Conservation (phyloP, 2,329 filamentous ascomycete species). For the Akanthomyces dipterigenus region DNA sequence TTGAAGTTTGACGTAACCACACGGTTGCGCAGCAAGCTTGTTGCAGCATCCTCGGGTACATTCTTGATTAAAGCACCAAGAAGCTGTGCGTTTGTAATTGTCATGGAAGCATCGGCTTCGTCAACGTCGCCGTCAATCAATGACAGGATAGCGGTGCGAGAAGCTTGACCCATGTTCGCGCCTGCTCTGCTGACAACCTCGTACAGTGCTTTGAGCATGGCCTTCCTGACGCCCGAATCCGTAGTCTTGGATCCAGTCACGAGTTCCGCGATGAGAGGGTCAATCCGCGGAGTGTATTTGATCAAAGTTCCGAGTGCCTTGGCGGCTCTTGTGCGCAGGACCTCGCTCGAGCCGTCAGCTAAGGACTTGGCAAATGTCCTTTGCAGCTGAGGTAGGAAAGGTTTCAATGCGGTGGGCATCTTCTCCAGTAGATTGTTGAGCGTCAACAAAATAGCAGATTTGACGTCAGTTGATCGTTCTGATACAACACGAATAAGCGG, state of each 20-base stretch:
- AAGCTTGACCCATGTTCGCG: constrained; percentile 87
- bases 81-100: constrained; percentile 83
- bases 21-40: constrained; percentile 55
- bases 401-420: constrained; percentile 91
- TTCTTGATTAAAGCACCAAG: constrained; percentile 87
- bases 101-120: constrained; percentile 68
- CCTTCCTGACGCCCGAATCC: constrained; percentile 80
- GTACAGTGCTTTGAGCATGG: constrained; percentile 95
- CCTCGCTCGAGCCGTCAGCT: constrained; percentile 85
- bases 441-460: constrained; percentile 86
- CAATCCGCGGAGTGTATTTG: constrained; percentile 88
- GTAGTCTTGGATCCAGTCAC: constrained; percentile 89
- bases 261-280: constrained; percentile 85
- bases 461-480: constrained; percentile 92
- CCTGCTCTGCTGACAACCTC: constrained; percentile 96
- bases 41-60: constrained; percentile 64
- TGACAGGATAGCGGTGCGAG: constrained; percentile 74
- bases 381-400: constrained; percentile 93
- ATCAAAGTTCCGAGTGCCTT: constrained; percentile 93
- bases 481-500: constrained; percentile 97
- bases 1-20: constrained; percentile 72
- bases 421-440: constrained; percentile 94
- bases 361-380: constrained; percentile 94
- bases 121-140: constrained; percentile 82
- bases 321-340: constrained; percentile 79